Evolutionary conservation across 306 rosid species (phyloP), one percentile per base, ranked within the genome.

Genomic region (Parietaria judaica): DNA sequence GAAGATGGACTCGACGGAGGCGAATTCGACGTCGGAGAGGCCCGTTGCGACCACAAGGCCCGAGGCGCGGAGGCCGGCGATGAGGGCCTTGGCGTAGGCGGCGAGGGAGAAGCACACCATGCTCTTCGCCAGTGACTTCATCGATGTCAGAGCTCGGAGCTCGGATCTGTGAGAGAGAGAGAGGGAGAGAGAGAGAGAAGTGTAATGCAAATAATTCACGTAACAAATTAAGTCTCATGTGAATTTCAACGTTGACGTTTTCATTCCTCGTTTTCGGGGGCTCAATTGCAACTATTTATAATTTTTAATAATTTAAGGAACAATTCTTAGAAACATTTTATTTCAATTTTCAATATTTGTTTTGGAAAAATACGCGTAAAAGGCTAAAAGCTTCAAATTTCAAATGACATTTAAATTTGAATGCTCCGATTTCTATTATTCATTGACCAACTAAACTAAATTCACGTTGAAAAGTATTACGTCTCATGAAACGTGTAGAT

Each of bases 91-190:
- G 15, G 94, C 81, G 41, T 88, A 88, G 5, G 99, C 87, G 0
- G 94, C 82, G 72, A 78, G 76, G 17, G 99, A 92, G 81, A 92
- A 92, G 82, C 96, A 92, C 37, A 78, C 80, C 14, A 73, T 41
- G 45, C 45, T 41, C 45, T 41, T 41, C 9, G 37, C 7, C 13
- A 17, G 31, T 23, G 31, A 23, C 31, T 23, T 23, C 31, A 23
- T 23, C 31, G 31, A 23, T 23, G 31, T 23, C 1, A 2, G 31
- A 23, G 31, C 31, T 23, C 31, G 31, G 31, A 23, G 1, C 31
- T 23, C n/a, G 74, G 14, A 11, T 36, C 11, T 31, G 34, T 60
- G 71, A 64, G 63, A 64, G 56, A 57, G 65, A 35, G 16, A 54
- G 23, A 49, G 51, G 7, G 41, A 39, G 61, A 47, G 45, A 41